Base-by-base conservation (phyloP, 2,329 filamentous ascomycete species). In the Talaromyces sp. region DNA sequence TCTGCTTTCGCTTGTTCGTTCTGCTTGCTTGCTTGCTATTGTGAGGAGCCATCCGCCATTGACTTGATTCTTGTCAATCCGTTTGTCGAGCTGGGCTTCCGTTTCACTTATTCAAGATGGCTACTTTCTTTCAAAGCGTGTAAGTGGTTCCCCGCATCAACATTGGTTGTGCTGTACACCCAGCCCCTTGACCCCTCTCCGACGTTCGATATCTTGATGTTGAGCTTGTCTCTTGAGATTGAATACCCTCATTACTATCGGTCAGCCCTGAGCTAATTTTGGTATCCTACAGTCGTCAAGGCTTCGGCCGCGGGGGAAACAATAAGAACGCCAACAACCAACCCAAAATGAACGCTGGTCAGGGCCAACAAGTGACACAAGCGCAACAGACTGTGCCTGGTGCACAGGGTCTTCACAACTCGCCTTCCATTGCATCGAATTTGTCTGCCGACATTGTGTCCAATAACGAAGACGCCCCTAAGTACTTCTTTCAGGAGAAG, bases 401-500 rank as follows among this genome's bases (percentile, higher is more conserved):
- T 64, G 69, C 57, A 42, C 44, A 58, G 28, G 52, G 23, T 65
- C 69, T 77, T 61, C 68, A 74, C 37, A 77, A 75, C 64, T 78
- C 77, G 11, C 73, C 75, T n/a, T 77, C 77, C 18, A 65, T 77
- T 40, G 70, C 74, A 8, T 76, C 76, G 54, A 76, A 69, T 58
- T 66, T 74, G 39, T 72, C 71, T 54, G 62, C 75, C 39, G 77
- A 79, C 59, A 67, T 73, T 65, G 67, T 69, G 28, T 55, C 61
- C 42, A 77, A 77, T 66, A 75, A 77, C 37, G 75, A 79, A 62
- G 73, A 76, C 67, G 70, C 75, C n/a, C 75, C 77, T 37, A 82
- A 81, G 67, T 81, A 80, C 68, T 82, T 81, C 67, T 80, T 82
- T 66, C 77, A 80, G 67, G 80, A 82, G 71, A 81, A 80, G 69